phyloP scores from a whole-genome alignment of 2,329 filamentous ascomycete genomes.

The Stachybotrys chartarum region DNA sequence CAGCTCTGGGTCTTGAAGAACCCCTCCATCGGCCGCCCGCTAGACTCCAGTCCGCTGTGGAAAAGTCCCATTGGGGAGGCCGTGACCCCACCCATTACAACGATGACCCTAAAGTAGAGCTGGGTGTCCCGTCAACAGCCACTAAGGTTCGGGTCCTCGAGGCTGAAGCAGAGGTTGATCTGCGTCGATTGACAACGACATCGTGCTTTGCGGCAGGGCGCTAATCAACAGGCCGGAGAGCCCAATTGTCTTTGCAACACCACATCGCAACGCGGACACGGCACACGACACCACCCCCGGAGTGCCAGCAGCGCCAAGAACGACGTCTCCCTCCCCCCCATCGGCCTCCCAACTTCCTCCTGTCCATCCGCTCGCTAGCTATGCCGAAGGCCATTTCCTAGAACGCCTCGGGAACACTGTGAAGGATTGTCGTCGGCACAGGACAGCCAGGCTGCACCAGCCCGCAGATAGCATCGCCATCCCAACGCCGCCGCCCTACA shows the following conservation, averaged over 20 bases:
- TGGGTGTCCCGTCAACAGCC: not conserved
- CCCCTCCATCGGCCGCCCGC: no score
- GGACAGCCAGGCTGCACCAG: not conserved
- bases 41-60: no score
- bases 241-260: not conserved
- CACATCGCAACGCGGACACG: not conserved
- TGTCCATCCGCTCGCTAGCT: not conserved
- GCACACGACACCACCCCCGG: not conserved
- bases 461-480: not conserved
- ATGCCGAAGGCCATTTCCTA: not conserved
- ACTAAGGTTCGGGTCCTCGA: not conserved
- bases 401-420: not conserved
- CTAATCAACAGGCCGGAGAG: not conserved
- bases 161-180: not conserved
- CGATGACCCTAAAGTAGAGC: not conserved
- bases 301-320: not conserved
- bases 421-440: not conserved
- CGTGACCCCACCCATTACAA: not conserved
- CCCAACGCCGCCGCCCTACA: constrained; percentile 1
- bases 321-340: not conserved
- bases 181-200: not conserved
- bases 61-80: not conserved
- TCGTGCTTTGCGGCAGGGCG: not conserved
- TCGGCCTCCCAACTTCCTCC: not conserved
- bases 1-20: no score